phyloP scores from a whole-genome alignment of 306 rosid genomes.

The Alnus glutinosa region DNA sequence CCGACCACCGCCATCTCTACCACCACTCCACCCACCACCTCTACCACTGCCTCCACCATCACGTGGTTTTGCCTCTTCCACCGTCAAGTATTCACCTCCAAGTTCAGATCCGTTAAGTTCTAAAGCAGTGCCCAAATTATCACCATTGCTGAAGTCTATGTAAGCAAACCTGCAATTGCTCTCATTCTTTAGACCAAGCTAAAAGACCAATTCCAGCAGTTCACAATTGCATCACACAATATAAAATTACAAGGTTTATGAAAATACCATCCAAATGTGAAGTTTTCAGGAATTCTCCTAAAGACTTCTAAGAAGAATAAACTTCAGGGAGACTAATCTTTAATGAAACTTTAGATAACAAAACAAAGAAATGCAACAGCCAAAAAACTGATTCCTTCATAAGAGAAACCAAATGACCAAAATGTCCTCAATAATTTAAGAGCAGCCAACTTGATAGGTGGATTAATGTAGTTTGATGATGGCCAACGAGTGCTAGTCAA shows the following conservation, averaged over 20 bases:
- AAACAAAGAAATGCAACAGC: background rate
- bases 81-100: slow-evolving; percentile 41
- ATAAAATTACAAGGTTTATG: background rate
- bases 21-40: slow-evolving; percentile 28
- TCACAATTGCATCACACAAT: background rate
- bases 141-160: slow-evolving; percentile 58
- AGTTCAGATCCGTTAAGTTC: slow-evolving; percentile 57
- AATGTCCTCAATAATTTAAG: too few species aligned
- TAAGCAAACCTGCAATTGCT: slow-evolving; percentile 62
- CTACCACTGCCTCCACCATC: slow-evolving; percentile 26
- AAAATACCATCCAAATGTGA: background rate
- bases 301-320: background rate
- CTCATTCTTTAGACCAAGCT: slow-evolving; percentile 8
- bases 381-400: background rate
- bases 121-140: slow-evolving; percentile 47
- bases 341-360: background rate
- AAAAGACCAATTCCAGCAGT: slow-evolving; percentile 9
- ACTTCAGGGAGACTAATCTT: background rate
- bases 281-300: too few species aligned
- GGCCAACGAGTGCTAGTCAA: background rate
- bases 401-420: background rate
- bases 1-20: slow-evolving; percentile 30
- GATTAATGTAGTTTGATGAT: background rate
- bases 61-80: slow-evolving; percentile 86
- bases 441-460: too few species aligned